phyloP scores from a whole-genome alignment of 371 early-diverging fungal species.

The Rhizopus stolonifer region DNA sequence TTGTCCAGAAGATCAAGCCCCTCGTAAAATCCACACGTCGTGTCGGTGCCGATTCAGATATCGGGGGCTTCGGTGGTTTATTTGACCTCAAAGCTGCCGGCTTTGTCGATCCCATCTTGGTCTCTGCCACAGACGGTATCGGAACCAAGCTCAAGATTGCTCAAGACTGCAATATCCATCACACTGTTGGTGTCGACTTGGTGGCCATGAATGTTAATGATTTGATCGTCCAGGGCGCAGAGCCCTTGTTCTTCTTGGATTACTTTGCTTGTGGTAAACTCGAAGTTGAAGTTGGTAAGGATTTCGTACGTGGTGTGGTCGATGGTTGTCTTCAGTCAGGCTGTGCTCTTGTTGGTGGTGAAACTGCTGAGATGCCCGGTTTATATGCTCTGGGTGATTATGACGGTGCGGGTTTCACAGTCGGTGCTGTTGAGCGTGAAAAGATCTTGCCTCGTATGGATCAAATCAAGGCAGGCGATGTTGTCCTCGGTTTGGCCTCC shows the following conservation, averaged over 20 bases:
- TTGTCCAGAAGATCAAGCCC: conserved; percentile 95
- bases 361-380: conserved; percentile 99
- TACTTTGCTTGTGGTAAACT: conserved; percentile 96
- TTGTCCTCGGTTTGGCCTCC: conserved; percentile 87
- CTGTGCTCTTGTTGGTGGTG: conserved; percentile 97
- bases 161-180: conserved; percentile 78
- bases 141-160: conserved; percentile 98
- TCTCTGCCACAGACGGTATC: conserved; percentile 97
- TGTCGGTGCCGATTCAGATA: conserved; percentile 90
- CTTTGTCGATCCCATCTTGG: conserved; percentile 87
- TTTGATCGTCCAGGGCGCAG: conserved; percentile 97
- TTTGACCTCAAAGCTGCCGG: conserved; percentile 95
- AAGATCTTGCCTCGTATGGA: conserved; percentile 85
- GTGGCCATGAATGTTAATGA: conserved; percentile 99
- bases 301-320: conserved; percentile 93
- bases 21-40: conserved; percentile 90
- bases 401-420: conserved; percentile 96
- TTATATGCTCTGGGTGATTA: conserved; percentile 86
- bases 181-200: conserved; percentile 93
- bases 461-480: conserved; percentile 76
- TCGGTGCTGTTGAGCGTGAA: conserved; percentile 93
- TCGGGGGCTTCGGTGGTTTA: conserved; percentile 97
- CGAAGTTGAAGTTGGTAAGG: conserved; percentile 86
- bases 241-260: conserved; percentile 96
- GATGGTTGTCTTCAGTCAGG: conserved; percentile 90